These are phyloP conservation scores for Venturia aucupariae DNA, from an alignment of 2,329 filamentous ascomycete genomes.

Conservation along the genomic window DNA sequence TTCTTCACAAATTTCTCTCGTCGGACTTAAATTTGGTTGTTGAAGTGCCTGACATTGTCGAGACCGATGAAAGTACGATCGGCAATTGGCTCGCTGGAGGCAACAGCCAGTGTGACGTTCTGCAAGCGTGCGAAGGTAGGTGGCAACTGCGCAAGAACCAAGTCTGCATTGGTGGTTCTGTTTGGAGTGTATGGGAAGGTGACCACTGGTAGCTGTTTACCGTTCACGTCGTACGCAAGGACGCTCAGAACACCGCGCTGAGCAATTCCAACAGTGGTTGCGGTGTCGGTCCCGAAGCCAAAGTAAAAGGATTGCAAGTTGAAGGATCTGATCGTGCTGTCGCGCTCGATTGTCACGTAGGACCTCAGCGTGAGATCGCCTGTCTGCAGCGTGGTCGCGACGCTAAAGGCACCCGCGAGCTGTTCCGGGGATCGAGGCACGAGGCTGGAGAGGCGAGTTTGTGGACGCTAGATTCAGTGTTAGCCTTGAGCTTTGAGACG, in stretches of 20 bases:
- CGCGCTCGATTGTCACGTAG: not conserved
- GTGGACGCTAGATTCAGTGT: not conserved
- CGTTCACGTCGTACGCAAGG: not conserved
- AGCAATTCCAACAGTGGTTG: not conserved
- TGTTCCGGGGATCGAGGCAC: not conserved
- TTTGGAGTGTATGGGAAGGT: not conserved
- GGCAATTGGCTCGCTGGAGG: not conserved
- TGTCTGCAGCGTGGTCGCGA: not conserved
- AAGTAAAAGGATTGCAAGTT: not conserved
- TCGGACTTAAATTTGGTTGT: not conserved
- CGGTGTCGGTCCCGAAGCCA: not conserved
- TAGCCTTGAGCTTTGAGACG: not conserved
- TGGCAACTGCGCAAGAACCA: not conserved
- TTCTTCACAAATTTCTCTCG: not conserved
- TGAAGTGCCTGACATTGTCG: not conserved
- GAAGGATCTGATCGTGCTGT: not conserved
- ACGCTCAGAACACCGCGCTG: not conserved
- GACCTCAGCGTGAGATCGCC: not conserved
- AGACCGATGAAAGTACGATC: not conserved
- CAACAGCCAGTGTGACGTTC: not conserved
- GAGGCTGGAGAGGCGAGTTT: not conserved
- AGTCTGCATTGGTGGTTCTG: not conserved
- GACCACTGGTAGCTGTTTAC: not conserved
- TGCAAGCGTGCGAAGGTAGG: not conserved
- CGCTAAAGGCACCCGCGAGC: not conserved